Evolutionary conservation across 768 basidiomycete species (phyloP), one percentile per base, ranked within the genome.

Genomic region (Trametes meyenii): DNA sequence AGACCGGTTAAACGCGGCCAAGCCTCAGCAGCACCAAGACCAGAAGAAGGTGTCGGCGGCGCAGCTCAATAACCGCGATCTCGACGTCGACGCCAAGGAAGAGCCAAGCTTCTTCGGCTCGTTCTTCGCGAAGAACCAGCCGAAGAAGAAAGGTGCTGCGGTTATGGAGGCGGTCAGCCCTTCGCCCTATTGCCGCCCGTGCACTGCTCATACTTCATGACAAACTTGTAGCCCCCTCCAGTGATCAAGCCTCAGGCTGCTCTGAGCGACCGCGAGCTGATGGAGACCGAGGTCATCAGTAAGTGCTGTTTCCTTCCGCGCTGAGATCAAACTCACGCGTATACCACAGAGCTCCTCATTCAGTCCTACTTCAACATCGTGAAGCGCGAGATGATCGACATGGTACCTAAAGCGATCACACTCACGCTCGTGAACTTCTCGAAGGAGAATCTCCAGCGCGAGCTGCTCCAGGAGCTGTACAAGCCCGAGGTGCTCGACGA

Each of bases 201-300:
- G 16, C 11, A 24, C n/a, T 70, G 29, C 29, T 72, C 55, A 68
- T 73, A 29, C 4, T 17, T 53, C 57, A 50, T 40, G 36, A 50
- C 5, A 19, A 44, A 35, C 21, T 81, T 60, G 23, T 61, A 94
- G 74, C 96, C 97, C 16, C 96, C 96, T 14, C 74, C 86, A 0
- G 78, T 89, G 50, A 96, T 99, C 71, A 87, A 90, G 61, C 96
- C 97, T 2, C 93, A 96, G 67, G 86, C 88, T 12, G 92, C 93
- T 13, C 77, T 98, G 67, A 97, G 83, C 72, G 97, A 99, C 66
- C 83, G 97, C 55, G 97, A 99, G 79, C 88, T 89, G 33, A 92
- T 98, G 89, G 97, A 99, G 76, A 98, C 96, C 0, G 97, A 99
- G 71, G 95, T 99, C 65, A 98, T 98, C 87, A 99, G 95, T 96